Conservation (phyloP, 768 basidiomycete genomes). For the Rossbeevera mucosa region DNA sequence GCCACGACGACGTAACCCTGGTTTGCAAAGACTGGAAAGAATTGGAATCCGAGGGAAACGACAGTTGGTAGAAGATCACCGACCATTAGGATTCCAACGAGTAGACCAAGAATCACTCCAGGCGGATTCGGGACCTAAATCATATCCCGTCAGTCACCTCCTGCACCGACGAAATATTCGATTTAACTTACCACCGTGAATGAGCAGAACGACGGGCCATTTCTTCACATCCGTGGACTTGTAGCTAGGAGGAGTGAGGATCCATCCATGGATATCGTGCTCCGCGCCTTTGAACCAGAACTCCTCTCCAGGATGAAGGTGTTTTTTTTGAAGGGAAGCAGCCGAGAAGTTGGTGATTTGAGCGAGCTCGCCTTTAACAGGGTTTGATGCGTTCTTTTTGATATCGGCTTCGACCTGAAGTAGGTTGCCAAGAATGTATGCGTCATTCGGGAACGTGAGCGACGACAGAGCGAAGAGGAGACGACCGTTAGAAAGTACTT, state of each 20-base stretch:
- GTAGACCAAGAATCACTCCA: slow-evolving; percentile 93
- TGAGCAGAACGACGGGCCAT: slow-evolving; percentile 76
- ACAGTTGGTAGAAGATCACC: background rate
- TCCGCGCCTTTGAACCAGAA: slow-evolving; percentile 89
- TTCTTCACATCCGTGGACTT: slow-evolving; percentile 59
- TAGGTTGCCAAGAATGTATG: slow-evolving; percentile 56
- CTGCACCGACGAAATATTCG: background rate
- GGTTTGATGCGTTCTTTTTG: slow-evolving; percentile 23
- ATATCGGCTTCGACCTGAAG: slow-evolving; percentile 41
- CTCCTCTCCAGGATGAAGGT: slow-evolving; percentile 62
- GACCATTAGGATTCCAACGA: slow-evolving; percentile 88
- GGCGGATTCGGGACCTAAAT: slow-evolving; percentile 66
- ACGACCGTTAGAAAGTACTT: slow-evolving; percentile 53
- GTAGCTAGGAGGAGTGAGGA: slow-evolving; percentile 77
- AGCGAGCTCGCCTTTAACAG: slow-evolving; percentile 34
- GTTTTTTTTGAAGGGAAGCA: slow-evolving; percentile 51
- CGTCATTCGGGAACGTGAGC: slow-evolving; percentile 75
- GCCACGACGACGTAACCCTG: slow-evolving; percentile 86
- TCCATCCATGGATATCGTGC: slow-evolving; percentile 79
- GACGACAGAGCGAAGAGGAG: slow-evolving; percentile 73
- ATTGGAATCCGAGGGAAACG: background rate
- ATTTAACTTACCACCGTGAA: slow-evolving; percentile 60
- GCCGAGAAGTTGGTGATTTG: slow-evolving; percentile 66
- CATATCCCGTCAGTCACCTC: background rate
- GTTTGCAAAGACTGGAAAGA: slow-evolving; percentile 63